Conservation (phyloP, 768 basidiomycete species). For the Terana coerulea region DNA sequence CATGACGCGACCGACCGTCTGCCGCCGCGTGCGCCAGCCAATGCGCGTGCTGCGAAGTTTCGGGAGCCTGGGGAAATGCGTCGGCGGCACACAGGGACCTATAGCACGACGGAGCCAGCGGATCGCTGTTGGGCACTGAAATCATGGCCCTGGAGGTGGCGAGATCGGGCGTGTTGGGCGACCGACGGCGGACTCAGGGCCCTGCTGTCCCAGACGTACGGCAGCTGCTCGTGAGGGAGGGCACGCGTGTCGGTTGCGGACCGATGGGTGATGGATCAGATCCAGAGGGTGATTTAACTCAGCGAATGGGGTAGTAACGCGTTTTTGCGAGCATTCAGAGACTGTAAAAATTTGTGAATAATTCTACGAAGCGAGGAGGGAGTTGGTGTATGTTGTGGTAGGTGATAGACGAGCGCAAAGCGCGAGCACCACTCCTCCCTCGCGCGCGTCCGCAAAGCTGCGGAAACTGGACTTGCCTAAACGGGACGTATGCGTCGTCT, state of each 20-base stretch:
- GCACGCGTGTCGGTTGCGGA: neutral
- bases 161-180: neutral
- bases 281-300: neutral
- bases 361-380: neutral
- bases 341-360: neutral
- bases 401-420: too few relatives aligned
- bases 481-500: neutral
- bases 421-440: too few relatives aligned
- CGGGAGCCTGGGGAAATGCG: neutral
- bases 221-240: too few relatives aligned
- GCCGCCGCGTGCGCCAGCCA: neutral
- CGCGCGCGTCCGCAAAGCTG: neutral
- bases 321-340: neutral
- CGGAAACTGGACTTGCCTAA: neutral
- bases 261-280: neutral
- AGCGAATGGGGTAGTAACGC: neutral
- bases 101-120: neutral
- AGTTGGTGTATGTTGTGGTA: neutral
- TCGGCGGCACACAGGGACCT: conserved; percentile 1
- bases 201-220: too few relatives aligned
- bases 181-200: too few relatives aligned
- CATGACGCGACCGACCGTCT: neutral
- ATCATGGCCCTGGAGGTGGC: too few relatives aligned
- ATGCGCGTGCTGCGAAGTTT: neutral
- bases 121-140: neutral